Evolutionary conservation across 2,329 filamentous ascomycete species (phyloP).

Genomic region (Hymenoscyphus fructigenus): DNA sequence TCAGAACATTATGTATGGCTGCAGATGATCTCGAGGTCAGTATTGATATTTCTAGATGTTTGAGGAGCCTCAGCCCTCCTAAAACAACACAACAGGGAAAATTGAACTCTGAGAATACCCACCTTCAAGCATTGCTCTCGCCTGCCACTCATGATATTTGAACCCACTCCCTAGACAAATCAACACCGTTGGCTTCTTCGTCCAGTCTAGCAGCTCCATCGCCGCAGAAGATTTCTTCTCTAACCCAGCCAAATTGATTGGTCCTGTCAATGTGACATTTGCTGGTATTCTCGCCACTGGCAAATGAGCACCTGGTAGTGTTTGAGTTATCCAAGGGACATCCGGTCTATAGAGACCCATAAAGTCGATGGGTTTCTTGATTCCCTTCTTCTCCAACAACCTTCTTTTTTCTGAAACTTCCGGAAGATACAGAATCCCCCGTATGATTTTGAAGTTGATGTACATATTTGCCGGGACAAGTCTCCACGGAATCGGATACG

Average conservation of each 20-base stretch:
- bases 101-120: no score
- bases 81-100: no score
- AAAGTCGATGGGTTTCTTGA: neutral
- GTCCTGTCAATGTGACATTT: neutral
- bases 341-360: neutral
- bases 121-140: neutral
- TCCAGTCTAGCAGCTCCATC: neutral
- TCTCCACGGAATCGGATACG: neutral
- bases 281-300: neutral
- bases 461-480: neutral
- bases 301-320: neutral
- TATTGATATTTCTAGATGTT: no score
- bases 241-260: neutral
- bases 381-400: neutral
- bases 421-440: neutral
- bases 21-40: no score
- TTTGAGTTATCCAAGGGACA: neutral
- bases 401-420: neutral
- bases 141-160: neutral
- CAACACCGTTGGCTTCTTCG: neutral
- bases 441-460: neutral
- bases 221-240: neutral
- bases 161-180: neutral
- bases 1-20: neutral
- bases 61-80: no score